Evolutionary conservation across 495 filamentous ascomycete species (phyloP), one percentile per base, ranked within the genome.

Genomic region (Podospora anserina): DNA sequence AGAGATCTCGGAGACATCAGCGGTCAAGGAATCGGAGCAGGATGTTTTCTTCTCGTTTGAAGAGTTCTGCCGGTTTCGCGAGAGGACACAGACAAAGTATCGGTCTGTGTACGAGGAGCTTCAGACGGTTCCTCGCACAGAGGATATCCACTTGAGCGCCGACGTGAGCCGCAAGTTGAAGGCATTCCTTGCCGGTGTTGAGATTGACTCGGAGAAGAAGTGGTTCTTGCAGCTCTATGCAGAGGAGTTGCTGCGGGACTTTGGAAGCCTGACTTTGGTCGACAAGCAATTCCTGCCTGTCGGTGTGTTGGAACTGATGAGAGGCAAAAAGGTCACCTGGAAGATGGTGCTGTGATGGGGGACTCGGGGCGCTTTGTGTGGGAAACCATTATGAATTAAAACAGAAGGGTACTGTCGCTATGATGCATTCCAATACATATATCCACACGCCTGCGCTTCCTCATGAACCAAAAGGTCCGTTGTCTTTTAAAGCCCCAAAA

Each of bases 211-310:
- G 5, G 84, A 88, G 69, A 76, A 77, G 74, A 77, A 77, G 66
- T 88, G 86, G 86, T 78, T 84, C 26, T 34, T 81, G 60, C 75
- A 84, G 70, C 68, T 87, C 44, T 87, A 88, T 72, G 81, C 75
- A 2, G 71, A 77, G 13, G 86, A 88, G 61, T 70, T 88, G 69
- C 62, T 84, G 53, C 74, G 78, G 49, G 67, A 75, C 11, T 87
- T 81, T 71, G 86, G 85, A 7, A 84, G 85, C 2, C 67, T 86
- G 72, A 78, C 72, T 44, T 73, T 89, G 61, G 84, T 86, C 20
- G 87, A 88, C 54, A 78, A 81, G 68, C 80, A 80, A 49, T 81
- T 86, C 66, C 74, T 89, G 68, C 86, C 86, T 0, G 77, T 86
- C 49, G 85, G 87, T 0, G 71, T 88, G 34, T 71, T 88, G 69